Base-by-base conservation (phyloP, 2,329 filamentous ascomycete species). In the Pseudogymnoascus sp. region DNA sequence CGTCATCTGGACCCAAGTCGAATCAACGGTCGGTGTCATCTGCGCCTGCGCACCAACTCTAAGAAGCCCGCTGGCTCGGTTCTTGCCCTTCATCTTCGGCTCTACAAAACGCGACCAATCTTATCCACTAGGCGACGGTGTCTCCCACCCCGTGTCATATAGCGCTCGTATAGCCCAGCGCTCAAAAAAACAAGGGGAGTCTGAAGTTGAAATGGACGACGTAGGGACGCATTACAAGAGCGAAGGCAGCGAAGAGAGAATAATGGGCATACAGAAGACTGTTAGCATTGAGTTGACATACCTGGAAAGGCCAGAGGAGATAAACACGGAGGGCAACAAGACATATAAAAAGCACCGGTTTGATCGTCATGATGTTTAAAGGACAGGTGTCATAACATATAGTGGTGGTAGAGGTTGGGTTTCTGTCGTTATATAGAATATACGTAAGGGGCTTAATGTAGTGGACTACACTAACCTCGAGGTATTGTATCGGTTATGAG, bases 1-100 rank as follows among this genome's bases (percentile, higher is more conserved):
- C 1, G 62, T 66, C 59, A 59, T 65, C 14, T 67, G 65, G 64
- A 65, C 65, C n/a, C 64, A 65, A 56, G 35, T 67, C 14, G 65
- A 67, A 62, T 56, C 65, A 12, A 62, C 60, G 28, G 64, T 65
- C 12, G 65, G 60, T 5, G 62, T 67, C 2, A 65, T 67, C n/a
- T 67, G 65, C 22, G 61, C 61, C 24, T 67, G 62, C 12, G 59
- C 64, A 12, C 65, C 65, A 10, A 64, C 62, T 6, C 60, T 67
- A 37, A 65, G 63, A 59, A 61, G 63, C 11, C 61, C 64, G 7
- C 35, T 65, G 10, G 50, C 11, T 8, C 56, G 38, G 26, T 16
- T 66, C 8, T 40, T 65, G 10, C 63, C 65, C 6, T 50, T 16
- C 43, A 10, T 50, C 43, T 50, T 50, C 28, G 43, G 59, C 12